phyloP scores from a whole-genome alignment of 2,329 filamentous ascomycete species.

The Macrophomina tecta region DNA sequence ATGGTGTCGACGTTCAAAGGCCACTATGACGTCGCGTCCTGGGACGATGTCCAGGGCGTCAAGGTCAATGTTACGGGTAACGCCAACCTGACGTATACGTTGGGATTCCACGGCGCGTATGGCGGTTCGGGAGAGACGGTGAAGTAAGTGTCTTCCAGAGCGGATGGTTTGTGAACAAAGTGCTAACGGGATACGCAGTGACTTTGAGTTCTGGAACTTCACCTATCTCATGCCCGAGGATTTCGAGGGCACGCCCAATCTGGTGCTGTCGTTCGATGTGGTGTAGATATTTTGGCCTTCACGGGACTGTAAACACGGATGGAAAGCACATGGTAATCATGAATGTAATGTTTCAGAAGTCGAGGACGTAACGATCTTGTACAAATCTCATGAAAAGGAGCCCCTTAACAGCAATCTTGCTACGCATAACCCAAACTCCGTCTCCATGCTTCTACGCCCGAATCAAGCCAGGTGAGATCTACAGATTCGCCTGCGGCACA shows the following conservation, averaged over 20 bases:
- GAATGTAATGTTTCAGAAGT: constrained; percentile 2
- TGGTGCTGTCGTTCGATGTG: constrained; percentile 36
- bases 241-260: constrained; percentile 36
- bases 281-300: not conserved
- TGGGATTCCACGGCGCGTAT: constrained; percentile 53
- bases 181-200: constrained; percentile 31
- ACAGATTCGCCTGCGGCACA: not conserved
- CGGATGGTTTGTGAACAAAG: too few species aligned
- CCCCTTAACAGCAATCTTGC: not conserved
- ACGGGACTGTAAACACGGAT: not conserved
- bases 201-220: constrained; percentile 52
- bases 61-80: constrained; percentile 55
- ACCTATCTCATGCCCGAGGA: constrained; percentile 47
- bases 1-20: constrained; percentile 55
- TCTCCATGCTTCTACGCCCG: not conserved
- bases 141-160: constrained; percentile 40
- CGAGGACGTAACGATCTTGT: too few species aligned
- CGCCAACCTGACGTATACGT: constrained; percentile 46
- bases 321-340: not conserved
- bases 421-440: not conserved
- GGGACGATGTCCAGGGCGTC: constrained; percentile 58
- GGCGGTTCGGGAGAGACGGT: constrained; percentile 46
- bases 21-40: constrained; percentile 52
- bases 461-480: not conserved
- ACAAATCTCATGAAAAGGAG: too few species aligned